phyloP scores from a whole-genome alignment of 306 rosid genomes.

The Alnus rubra region DNA sequence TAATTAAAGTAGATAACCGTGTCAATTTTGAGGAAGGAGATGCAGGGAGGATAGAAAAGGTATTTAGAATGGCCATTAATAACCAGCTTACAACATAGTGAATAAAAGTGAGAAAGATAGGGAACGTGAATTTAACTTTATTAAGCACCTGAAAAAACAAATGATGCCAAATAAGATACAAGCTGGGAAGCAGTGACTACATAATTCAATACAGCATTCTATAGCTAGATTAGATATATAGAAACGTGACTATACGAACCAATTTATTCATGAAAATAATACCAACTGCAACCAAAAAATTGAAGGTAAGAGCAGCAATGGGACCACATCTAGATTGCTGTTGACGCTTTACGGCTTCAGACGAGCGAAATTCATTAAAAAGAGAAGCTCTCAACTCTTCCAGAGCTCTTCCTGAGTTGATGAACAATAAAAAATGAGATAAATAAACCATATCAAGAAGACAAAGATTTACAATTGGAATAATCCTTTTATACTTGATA shows the following conservation, averaged over 20 bases:
- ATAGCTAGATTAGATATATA: constrained; percentile 5
- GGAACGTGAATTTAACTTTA: constrained; percentile 70
- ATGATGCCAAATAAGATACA: constrained; percentile 17
- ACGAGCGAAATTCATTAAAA: constrained; percentile 57
- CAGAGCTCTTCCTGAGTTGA: constrained; percentile 60
- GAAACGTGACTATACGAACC: constrained; percentile 51
- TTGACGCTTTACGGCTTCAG: constrained; percentile 71
- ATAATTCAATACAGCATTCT: constrained; percentile 13
- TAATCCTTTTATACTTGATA: background rate
- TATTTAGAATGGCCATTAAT: constrained; percentile 72
- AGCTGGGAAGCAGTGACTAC: constrained; percentile 25
- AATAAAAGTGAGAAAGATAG: constrained; percentile 71
- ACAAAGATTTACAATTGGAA: constrained; percentile 1
- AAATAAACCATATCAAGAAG: constrained; percentile 8
- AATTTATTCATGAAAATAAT: constrained; percentile 83
- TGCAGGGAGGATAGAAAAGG: constrained; percentile 64
- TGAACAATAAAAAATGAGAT: constrained; percentile 1
- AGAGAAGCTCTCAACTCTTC: constrained; percentile 67
- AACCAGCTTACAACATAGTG: constrained; percentile 86
- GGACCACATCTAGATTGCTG: constrained; percentile 74
- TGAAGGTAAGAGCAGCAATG: constrained; percentile 71
- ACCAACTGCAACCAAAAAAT: constrained; percentile 75
- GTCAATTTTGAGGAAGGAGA: constrained; percentile 69
- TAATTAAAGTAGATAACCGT: constrained; percentile 52
- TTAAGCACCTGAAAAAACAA: constrained; percentile 67